phyloP scores from a whole-genome alignment of 257 asterid genomes.

The Gentiana straminea region DNA sequence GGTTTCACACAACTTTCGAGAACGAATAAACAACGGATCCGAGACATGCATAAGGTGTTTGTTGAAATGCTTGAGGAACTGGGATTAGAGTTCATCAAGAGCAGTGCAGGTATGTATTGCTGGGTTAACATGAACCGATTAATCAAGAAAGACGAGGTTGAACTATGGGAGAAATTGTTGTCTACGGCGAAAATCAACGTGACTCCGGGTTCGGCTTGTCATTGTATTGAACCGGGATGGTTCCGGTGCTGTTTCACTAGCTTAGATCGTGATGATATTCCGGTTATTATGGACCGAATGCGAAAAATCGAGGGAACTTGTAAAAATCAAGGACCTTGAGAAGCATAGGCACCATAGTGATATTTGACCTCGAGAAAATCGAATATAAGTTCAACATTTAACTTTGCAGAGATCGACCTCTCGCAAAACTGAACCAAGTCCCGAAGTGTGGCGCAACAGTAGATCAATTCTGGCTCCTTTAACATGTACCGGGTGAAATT shows the following conservation, averaged over 20 bases:
- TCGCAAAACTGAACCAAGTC: no score
- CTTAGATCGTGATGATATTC: constrained; percentile 44
- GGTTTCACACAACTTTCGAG: constrained; percentile 43
- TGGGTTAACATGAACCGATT: constrained; percentile 95
- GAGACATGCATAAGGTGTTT: constrained; percentile 42
- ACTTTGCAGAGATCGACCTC: no score
- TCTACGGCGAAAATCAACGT: constrained; percentile 60
- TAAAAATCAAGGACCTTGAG: constrained; percentile 44
- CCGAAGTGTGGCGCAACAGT: no score
- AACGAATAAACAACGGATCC: constrained; percentile 47
- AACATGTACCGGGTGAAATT: no score
- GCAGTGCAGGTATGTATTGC: constrained; percentile 77
- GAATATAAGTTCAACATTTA: not conserved
- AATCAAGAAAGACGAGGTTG: constrained; percentile 92
- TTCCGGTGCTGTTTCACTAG: constrained; percentile 82
- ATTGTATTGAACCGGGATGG: constrained; percentile 98
- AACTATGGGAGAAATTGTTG: constrained; percentile 74
- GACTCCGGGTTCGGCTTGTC: constrained; percentile 94
- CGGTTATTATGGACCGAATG: constrained; percentile 62
- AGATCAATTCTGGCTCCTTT: no score
- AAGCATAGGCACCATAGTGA: constrained; percentile 12
- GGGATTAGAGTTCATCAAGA: constrained; percentile 56
- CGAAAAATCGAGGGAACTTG: constrained; percentile 57
- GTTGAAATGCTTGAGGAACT: constrained; percentile 48
- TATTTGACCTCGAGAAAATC: constrained; percentile 5